Base-by-base conservation (phyloP, 345 rosid genomes). In the Litchi chinensis region DNA sequence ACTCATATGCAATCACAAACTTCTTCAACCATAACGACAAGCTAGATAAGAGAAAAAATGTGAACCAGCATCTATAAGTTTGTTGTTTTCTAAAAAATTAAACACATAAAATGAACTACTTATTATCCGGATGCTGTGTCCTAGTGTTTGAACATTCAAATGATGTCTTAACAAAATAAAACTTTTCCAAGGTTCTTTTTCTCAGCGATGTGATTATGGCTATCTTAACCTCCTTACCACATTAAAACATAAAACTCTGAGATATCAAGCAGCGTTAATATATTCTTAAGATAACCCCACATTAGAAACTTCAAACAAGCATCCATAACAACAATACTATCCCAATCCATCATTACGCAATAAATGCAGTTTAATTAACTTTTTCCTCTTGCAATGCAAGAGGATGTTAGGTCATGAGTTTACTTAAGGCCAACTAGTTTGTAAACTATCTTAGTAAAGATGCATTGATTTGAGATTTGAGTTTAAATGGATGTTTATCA, bases 1-100 rank as follows among this genome's bases (percentile, higher is more conserved):
- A 70, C 37, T 54, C 76, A 41, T 65, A 68, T 32, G 66, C 63
- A 46, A 43, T 39, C 48, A 48, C 13, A 44, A 74, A 43, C 54
- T 76, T 63, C 54, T 76, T 63, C 7, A 76, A 73, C 79, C 8
- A 68, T 3, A 69, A 22, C 70, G 62, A 7, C 4, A 52, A 54
- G 65, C 68, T 57, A 62, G 37, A 73, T 19, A 79, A 75, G 28
- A 48, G 26, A 76, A 39, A 77, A 28, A 24, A 12, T 65, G 11
- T 5, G 21, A 74, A 9, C 16, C 6, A 44, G 10, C 24, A 32
- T 64, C 16, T 11, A 41, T 41, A 13, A 65, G 28, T 5, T 24
- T 28, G 40, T 15, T 4, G 39, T 21, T 73, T 15, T 60, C 9
- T 10, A 37, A 19, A 60, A 41, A 19, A 39, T 39, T 39, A 22